A percentile compares a stretch with the other conserved stretches of the same genome.
Conservation (phyloP, 1,284 basidiomycete genomes). For the Cutaneotrichosporon sp. region DNA sequence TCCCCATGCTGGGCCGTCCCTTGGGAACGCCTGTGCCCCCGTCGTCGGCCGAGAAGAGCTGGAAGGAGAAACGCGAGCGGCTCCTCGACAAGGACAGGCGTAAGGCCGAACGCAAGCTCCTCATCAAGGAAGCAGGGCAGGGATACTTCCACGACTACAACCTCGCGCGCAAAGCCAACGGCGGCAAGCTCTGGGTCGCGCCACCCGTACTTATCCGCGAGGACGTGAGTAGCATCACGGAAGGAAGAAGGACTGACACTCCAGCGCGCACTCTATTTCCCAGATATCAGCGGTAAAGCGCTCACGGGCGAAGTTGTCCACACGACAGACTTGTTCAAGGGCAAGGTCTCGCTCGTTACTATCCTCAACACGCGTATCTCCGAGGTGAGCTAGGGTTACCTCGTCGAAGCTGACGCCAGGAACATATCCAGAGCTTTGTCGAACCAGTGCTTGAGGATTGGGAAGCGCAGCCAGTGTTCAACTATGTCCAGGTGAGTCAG, state of each 20-base stretch:
- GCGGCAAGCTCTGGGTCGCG: constrained; percentile 93
- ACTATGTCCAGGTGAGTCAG: constrained; percentile 65
- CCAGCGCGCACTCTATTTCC: constrained; percentile 84
- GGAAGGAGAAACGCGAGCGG: constrained; percentile 64
- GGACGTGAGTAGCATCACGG: constrained; percentile 59
- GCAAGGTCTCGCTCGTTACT: constrained; percentile 70
- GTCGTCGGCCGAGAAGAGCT: constrained; percentile 55
- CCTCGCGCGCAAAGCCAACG: constrained; percentile 60
- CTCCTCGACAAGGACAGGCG: constrained; percentile 67
- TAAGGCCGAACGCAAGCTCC: constrained; percentile 64
- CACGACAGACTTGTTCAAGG: constrained; percentile 71
- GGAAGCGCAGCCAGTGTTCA: constrained; percentile 62
- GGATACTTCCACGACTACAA: constrained; percentile 91
- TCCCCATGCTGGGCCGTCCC: constrained; percentile 52
- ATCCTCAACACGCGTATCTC: constrained; percentile 79
- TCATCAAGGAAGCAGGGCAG: constrained; percentile 80
- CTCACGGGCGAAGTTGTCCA: constrained; percentile 59
- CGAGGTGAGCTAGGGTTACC: constrained; percentile 57
- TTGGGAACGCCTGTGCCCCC: constrained; percentile 65
- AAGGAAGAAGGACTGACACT: constrained; percentile 1
- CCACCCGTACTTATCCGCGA: constrained; percentile 81
- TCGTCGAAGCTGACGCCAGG: constrained; percentile 50
- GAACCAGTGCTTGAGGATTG: constrained; percentile 60
- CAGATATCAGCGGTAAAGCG: constrained; percentile 73
- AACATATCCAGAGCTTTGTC: constrained; percentile 73